phyloP scores from a whole-genome alignment of 345 rosid genomes.

The Populus euphratica region DNA sequence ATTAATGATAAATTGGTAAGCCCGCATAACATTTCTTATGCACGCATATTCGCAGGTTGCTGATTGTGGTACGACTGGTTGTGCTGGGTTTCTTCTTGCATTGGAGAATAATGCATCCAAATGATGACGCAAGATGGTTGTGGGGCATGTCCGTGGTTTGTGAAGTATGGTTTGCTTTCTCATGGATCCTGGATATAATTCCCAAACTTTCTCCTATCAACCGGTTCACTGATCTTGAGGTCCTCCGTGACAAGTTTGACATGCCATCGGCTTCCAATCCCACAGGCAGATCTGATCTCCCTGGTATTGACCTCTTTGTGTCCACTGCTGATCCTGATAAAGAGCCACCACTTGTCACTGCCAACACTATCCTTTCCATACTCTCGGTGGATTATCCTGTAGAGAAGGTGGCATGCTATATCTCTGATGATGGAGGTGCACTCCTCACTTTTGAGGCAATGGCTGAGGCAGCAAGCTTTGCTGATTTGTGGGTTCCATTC shows the following conservation, averaged over 20 bases:
- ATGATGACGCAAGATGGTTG: conserved; percentile 78
- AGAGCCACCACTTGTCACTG: conserved; percentile 84
- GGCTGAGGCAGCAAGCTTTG: conserved; percentile 98
- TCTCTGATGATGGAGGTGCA: conserved; percentile 96
- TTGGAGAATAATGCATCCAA: conserved; percentile 77
- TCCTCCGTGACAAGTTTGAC: conserved; percentile 81
- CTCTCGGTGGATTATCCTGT: conserved; percentile 84
- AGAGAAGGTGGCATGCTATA: conserved; percentile 73
- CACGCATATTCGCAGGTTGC: conserved; percentile 31
- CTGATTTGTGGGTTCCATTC: conserved; percentile 92
- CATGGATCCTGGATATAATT: conserved; percentile 89
- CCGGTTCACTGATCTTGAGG: conserved; percentile 79
- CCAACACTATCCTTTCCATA: conserved; percentile 87
- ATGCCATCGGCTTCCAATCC: conserved; percentile 87
- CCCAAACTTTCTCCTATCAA: conserved; percentile 80
- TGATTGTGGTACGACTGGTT: conserved; percentile 52
- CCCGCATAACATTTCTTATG: neutral
- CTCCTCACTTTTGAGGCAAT: conserved; percentile 90
- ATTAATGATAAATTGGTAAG: neutral
- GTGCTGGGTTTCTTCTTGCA: conserved; percentile 71
- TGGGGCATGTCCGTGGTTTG: conserved; percentile 83
- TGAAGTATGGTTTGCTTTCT: conserved; percentile 88
- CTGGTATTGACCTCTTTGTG: conserved; percentile 79
- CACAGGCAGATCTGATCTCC: conserved; percentile 85
- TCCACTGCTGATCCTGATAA: conserved; percentile 96